Conservation (phyloP, 306 rosid genomes). For the Glycine soja region DNA sequence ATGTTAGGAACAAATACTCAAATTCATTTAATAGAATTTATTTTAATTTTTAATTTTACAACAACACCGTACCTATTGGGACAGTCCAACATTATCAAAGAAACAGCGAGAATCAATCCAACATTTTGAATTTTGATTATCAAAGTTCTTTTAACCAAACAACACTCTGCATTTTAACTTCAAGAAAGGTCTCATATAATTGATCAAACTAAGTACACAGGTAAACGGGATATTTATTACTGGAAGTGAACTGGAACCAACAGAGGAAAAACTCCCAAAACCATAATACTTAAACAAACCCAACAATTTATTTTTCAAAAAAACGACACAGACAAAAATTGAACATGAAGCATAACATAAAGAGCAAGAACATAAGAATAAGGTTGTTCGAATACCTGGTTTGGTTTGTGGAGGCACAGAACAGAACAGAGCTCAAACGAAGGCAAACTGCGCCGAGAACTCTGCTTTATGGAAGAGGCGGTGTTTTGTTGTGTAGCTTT, state of each 20-base stretch:
- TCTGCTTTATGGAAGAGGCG: background rate
- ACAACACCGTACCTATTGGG: too few species aligned
- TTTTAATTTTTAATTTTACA: too few species aligned
- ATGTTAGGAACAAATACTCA: background rate
- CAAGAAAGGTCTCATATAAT: background rate
- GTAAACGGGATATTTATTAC: background rate
- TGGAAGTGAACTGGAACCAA: background rate
- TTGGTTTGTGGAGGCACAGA: background rate
- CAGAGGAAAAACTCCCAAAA: background rate
- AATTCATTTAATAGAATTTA: background rate
- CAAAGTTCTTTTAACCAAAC: background rate
- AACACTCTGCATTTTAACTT: background rate
- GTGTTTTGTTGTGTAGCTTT: background rate
- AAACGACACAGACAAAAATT: background rate
- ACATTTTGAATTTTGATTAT: background rate
- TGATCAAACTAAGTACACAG: background rate
- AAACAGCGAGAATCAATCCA: background rate
- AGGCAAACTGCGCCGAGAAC: background rate
- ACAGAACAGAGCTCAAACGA: background rate
- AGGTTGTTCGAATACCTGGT: conserved; percentile 18
- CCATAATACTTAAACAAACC: background rate
- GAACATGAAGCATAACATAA: background rate
- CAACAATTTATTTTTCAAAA: background rate
- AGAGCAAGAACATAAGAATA: background rate
- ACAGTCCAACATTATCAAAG: too few species aligned